Base-by-base conservation (phyloP, 352 stramenopile species). In the Globisporangium paroecandrum region DNA sequence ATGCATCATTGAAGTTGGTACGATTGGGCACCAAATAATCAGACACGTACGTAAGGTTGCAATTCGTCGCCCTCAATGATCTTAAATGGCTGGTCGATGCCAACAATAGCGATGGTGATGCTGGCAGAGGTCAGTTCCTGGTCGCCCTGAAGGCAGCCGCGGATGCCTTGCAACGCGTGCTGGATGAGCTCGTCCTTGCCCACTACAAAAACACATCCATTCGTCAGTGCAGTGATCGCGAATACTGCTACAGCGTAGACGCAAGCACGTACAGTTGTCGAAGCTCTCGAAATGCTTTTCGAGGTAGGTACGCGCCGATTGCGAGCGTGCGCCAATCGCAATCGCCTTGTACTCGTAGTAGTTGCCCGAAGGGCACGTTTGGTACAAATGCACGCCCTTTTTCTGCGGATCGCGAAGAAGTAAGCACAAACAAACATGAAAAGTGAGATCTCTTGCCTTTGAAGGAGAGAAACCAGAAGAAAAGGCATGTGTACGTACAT, bases 311-410 rank as follows among this genome's bases (percentile, higher is more conserved):
- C 97, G 94, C 47, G 97, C 97, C 56, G 90, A 97, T 83, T 99
- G 97, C 67, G 91, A 98, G 47, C 98, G 82, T 15, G 97, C 93
- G 46, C 98, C 98, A 86, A 99, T 99, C 66, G 97, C 97, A 56
- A 97, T 97, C 38, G 94, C 97, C 77, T 98, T 97, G 85, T 99
- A 99, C 85, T 99, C 98, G 74, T 98, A 99, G 75, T 99, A 97
- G 81, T 99, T 99, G 61, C 97, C 98, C 55, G 91, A 98, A 25
- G 98, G 98, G 81, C 96, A 99, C 24, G 97, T 99, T 85, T 99
- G 93, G 83, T 98, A 99, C 36, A 99, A 83, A 73, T 99, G 97
- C 63, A 98, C 95, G 55, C 96, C 96, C 70, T 97, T 98, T 82
- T 98, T 94, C 83, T 99, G 70, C 34, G 69, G 46, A 18, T 36